A percentile compares a stretch with the other conserved stretches of the same genome.
phyloP scores from a whole-genome alignment of 1,139 yeast genomes.

The Insectozyma bohioensis region DNA sequence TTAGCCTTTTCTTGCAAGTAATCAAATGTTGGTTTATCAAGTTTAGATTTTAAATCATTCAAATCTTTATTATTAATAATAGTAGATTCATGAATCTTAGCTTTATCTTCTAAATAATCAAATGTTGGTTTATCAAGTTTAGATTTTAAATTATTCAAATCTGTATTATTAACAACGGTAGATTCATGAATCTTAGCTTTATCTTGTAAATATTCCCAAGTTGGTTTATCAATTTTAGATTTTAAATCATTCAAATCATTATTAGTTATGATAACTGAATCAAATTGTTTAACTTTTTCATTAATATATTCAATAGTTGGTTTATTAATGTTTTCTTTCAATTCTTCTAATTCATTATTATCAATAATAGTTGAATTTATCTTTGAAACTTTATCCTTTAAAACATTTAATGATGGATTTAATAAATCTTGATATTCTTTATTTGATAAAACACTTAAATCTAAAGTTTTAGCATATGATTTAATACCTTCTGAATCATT shows the following conservation, averaged over 20 bases:
- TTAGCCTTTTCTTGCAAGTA: conserved; percentile 32
- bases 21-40: conserved; percentile 7
- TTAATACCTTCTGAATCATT: conserved; percentile 12
- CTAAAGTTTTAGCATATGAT: conserved; percentile 15
- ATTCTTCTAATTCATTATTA: conserved; percentile 12
- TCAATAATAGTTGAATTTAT: conserved; percentile 21
- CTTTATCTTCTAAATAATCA: conserved; percentile 21
- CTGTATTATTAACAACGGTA: conserved; percentile 3
- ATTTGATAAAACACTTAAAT: conserved; percentile 16
- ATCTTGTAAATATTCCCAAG: conserved; percentile 19
- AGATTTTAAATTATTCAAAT: conserved; percentile 2
- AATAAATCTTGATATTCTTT: conserved; percentile 14
- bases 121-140: conserved; percentile 19
- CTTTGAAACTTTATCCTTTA: conserved; percentile 28
- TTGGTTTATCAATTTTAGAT: conserved; percentile 15
- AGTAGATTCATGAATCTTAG: conserved; percentile 14
- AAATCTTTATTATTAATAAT: conserved; percentile 22
- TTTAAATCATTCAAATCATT: conserved; percentile 14
- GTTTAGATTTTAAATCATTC: conserved; percentile 9
- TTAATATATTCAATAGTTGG: conserved; percentile 28
- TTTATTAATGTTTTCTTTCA: conserved; percentile 14
- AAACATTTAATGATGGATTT: conserved; percentile 26
- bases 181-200: conserved; percentile 14
- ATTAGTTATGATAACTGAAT: conserved; percentile 15
- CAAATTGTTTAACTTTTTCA: conserved; percentile 1